phyloP scores from a whole-genome alignment of 345 rosid species.

The Schrenkiella parvula region DNA sequence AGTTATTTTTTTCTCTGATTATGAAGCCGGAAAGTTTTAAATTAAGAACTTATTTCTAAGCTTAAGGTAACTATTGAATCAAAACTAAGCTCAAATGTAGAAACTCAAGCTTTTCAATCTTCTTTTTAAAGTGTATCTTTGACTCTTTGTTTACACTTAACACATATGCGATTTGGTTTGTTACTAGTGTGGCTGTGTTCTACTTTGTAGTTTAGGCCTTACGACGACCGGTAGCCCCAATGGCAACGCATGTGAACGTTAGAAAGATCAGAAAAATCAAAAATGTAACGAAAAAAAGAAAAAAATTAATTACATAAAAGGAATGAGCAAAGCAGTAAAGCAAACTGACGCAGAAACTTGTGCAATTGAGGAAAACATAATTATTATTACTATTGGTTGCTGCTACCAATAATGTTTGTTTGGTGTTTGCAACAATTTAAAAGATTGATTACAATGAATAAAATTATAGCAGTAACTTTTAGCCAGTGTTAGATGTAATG shows the following conservation, averaged over 20 bases:
- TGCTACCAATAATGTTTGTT: too few relatives aligned
- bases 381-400: neutral
- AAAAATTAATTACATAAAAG: neutral
- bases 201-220: neutral
- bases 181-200: neutral
- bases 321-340: neutral
- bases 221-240: neutral
- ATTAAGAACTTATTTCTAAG: neutral
- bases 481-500: too few relatives aligned
- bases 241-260: neutral
- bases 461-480: too few relatives aligned
- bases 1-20: neutral
- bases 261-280: neutral
- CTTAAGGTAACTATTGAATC: too few relatives aligned
- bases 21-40: neutral
- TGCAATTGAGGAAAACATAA: neutral
- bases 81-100: too few relatives aligned
- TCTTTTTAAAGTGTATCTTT: neutral
- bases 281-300: neutral
- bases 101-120: neutral
- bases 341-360: neutral
- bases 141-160: neutral
- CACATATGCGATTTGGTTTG: neutral
- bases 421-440: too few relatives aligned
- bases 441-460: too few relatives aligned